phyloP scores from a whole-genome alignment of 495 filamentous ascomycete species.

The Recurvomyces mirabilis region DNA sequence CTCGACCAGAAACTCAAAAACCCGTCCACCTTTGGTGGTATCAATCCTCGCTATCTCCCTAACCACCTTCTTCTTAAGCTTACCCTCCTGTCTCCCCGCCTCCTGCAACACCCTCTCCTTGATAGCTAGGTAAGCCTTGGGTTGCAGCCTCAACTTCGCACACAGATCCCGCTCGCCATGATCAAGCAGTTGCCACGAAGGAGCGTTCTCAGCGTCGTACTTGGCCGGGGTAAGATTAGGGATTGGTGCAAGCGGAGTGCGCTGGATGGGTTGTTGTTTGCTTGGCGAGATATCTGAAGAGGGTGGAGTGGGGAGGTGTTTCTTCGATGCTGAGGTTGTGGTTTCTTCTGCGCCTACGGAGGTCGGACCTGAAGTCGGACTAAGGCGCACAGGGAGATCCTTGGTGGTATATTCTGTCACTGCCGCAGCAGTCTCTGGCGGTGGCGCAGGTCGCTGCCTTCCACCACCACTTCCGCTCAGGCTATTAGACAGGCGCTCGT shows the following conservation, averaged over 20 bases:
- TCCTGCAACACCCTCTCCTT: slow-evolving; percentile 83
- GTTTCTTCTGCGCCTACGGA: slow-evolving; percentile 13
- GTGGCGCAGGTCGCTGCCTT: slow-evolving; percentile 41
- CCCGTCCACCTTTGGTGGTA: slow-evolving; percentile 50
- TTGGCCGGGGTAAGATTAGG: slow-evolving; percentile 52
- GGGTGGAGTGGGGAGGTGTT: slow-evolving; percentile 14
- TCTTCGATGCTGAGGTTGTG: slow-evolving; percentile 19
- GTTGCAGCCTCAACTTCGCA: slow-evolving; percentile 65
- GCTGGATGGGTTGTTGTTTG: too few relatives aligned
- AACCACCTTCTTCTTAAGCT: slow-evolving; percentile 81
- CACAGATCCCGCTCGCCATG: slow-evolving; percentile 78
- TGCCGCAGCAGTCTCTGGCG: slow-evolving; percentile 58
- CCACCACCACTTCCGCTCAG: slow-evolving; percentile 39
- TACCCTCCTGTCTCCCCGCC: slow-evolving; percentile 75
- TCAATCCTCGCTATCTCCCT: slow-evolving; percentile 62
- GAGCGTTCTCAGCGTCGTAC: slow-evolving; percentile 62
- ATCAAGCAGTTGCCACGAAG: slow-evolving; percentile 77
- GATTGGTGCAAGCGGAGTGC: slow-evolving; percentile 21
- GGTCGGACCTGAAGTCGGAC: slow-evolving; percentile 26
- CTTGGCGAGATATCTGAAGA: slow-evolving; percentile 14
- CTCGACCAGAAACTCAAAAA: slow-evolving; percentile 92
- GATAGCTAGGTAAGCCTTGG: slow-evolving; percentile 88
- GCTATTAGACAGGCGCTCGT: slow-evolving; percentile 55
- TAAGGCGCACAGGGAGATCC: slow-evolving; percentile 44
- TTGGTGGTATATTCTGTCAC: slow-evolving; percentile 63